These are phyloP conservation scores for Avena sativa DNA, from an alignment of 176 grass and related monocot species.

Conservation along the genomic window DNA sequence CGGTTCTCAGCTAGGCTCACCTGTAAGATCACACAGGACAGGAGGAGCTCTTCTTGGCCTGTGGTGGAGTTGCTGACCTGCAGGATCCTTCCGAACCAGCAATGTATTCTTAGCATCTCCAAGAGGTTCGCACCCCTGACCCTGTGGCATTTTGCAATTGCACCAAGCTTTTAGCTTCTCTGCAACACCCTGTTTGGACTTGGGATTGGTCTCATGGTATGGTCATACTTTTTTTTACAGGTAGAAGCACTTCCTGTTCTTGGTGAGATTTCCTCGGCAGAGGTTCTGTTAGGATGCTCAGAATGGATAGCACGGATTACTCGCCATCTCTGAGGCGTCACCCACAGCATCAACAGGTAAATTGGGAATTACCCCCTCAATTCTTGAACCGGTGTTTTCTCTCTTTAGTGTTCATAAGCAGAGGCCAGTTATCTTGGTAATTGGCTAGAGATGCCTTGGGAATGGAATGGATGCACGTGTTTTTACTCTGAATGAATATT, in stretches of 20 bases:
- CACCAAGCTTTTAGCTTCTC: neutral
- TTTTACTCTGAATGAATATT: neutral
- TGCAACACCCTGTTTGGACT: neutral
- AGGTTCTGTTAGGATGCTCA: constrained; percentile 44
- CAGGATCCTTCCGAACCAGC: neutral
- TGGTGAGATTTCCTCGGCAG: constrained; percentile 7
- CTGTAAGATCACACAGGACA: neutral
- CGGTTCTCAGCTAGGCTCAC: constrained; percentile 13
- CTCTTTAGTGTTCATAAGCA: neutral
- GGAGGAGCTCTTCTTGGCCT: constrained; percentile 30
- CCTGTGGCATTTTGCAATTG: neutral
- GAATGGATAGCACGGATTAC: constrained; percentile 52
- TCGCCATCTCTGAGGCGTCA: constrained; percentile 50
- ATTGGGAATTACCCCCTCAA: neutral
- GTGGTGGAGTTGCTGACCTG: neutral
- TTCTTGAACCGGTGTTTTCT: neutral
- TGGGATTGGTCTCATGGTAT: neutral
- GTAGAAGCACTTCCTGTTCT: neutral
- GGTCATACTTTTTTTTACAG: neutral
- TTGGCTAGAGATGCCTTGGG: neutral
- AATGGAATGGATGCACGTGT: neutral
- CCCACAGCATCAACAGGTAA: constrained; percentile 54
- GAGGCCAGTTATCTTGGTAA: neutral
- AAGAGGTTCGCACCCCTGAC: constrained; percentile 31
- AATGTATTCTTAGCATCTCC: constrained; percentile 39